A percentile compares a stretch with the other conserved stretches of the same genome.
Conservation (phyloP, 139 green algal genomes). For the Coelastrella sp. region DNA sequence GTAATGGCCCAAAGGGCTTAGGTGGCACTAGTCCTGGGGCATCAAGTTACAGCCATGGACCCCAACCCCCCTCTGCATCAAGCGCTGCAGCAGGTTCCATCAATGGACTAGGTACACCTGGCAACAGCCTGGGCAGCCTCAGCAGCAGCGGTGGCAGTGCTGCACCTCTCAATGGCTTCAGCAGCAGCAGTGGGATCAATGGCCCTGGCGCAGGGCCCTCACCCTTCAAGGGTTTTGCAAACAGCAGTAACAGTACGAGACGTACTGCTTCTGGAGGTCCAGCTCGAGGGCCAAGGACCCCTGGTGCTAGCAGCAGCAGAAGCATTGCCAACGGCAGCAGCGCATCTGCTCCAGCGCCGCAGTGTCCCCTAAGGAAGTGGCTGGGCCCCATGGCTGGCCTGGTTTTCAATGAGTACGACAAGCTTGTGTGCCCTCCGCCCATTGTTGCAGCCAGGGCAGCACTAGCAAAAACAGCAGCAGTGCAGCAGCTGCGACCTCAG, state of each 20-base stretch:
- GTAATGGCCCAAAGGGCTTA: background rate
- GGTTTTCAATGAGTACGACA: slow-evolving; percentile 50
- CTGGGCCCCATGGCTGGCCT: slow-evolving; percentile 61
- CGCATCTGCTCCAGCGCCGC: background rate
- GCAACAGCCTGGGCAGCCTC: background rate
- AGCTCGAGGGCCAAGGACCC: background rate
- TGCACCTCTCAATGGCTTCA: background rate
- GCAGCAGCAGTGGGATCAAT: slow-evolving; percentile 11
- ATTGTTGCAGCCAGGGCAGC: slow-evolving; percentile 78
- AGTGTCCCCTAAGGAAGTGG: slow-evolving; percentile 55
- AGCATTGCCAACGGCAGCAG: background rate
- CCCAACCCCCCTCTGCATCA: background rate
- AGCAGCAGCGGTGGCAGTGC: background rate
- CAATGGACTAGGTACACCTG: background rate
- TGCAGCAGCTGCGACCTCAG: slow-evolving; percentile 78
- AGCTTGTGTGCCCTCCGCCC: slow-evolving; percentile 72
- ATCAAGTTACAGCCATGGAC: background rate
- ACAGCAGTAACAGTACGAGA: background rate
- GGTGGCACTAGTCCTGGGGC: background rate
- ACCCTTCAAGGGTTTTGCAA: background rate
- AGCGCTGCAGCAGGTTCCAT: background rate
- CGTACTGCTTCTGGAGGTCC: background rate
- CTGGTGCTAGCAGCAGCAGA: background rate
- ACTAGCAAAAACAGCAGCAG: slow-evolving; percentile 68
- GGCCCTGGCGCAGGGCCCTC: background rate